phyloP scores from a whole-genome alignment of 352 stramenopile genomes.

The Globisporangium nodosum region DNA sequence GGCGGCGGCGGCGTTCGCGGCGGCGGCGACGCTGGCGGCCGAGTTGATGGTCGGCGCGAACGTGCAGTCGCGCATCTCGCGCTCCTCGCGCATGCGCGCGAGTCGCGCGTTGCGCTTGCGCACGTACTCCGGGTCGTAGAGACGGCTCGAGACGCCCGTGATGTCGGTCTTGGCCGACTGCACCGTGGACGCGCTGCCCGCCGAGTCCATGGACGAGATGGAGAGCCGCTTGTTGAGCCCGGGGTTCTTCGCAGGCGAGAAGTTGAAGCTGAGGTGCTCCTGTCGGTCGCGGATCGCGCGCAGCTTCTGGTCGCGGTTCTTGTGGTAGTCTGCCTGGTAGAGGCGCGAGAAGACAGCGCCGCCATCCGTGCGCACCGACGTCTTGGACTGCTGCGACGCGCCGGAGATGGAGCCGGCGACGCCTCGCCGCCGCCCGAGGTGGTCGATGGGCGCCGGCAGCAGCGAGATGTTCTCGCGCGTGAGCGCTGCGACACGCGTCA shows the following conservation, averaged over 20 bases:
- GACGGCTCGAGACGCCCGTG: constrained; percentile 62
- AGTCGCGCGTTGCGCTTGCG: constrained; percentile 71
- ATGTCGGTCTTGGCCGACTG: constrained; percentile 76
- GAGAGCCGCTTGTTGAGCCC: constrained; percentile 36
- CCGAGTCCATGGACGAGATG: constrained; percentile 60
- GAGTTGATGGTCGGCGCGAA: constrained; percentile 67
- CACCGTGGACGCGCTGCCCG: constrained; percentile 46
- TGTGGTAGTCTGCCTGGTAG: constrained; percentile 83
- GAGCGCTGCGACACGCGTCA: constrained; percentile 53
- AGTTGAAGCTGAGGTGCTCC: constrained; percentile 48
- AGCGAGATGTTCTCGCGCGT: constrained; percentile 80
- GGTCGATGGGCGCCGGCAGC: constrained; percentile 38
- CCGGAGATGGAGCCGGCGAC: constrained; percentile 56
- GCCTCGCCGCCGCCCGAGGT: constrained; percentile 18
- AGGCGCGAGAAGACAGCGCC: constrained; percentile 76
- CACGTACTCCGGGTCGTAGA: constrained; percentile 85
- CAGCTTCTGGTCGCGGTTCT: constrained; percentile 69
- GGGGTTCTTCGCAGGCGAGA: constrained; percentile 48
- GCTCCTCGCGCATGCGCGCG: constrained; percentile 69
- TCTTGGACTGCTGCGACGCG: constrained; percentile 60
- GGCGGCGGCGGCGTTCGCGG: not conserved
- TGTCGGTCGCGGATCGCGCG: constrained; percentile 57
- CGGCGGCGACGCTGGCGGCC: constrained; percentile 19
- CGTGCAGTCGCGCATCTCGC: constrained; percentile 77
- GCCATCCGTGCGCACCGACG: constrained; percentile 69